These are phyloP conservation scores for Ustilago shanxiensis DNA, from an alignment of 1,284 basidiomycete genomes.

Conservation along the genomic window DNA sequence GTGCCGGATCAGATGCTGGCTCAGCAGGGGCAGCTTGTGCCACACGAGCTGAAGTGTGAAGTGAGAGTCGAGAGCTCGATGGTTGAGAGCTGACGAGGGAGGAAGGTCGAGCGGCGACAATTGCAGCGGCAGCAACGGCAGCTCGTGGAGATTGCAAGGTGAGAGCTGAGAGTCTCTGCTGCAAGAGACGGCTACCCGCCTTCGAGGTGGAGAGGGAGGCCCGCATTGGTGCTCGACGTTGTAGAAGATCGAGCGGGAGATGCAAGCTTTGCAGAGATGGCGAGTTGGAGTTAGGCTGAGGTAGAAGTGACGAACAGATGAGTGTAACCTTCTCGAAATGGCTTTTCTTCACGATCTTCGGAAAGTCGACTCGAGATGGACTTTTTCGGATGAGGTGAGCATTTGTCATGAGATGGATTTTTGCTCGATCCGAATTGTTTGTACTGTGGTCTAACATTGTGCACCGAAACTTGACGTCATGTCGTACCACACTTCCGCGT, in stretches of 20 bases:
- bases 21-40: conserved; percentile 31
- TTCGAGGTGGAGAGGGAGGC: conserved; percentile 28
- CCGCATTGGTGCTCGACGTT: conserved; percentile 18
- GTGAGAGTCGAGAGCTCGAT: conserved; percentile 7
- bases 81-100: conserved; percentile 5
- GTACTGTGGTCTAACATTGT: no score
- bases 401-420: no score
- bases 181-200: conserved; percentile 39
- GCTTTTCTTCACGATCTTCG: conserved; percentile 29
- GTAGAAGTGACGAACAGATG: background rate
- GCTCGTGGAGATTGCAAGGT: conserved; percentile 26
- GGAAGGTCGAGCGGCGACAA: conserved; percentile 10
- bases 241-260: background rate
- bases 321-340: conserved; percentile 3
- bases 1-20: conserved; percentile 4
- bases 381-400: conserved; percentile 22
- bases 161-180: conserved; percentile 33
- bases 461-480: no score
- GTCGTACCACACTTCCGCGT: no score
- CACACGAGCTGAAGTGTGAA: conserved; percentile 33
- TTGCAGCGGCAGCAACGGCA: conserved; percentile 17
- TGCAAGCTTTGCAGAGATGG: background rate
- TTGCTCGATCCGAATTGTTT: no score
- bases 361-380: background rate
- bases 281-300: background rate